Base-by-base conservation (phyloP, 2,329 filamentous ascomycete species). In the Aspergillus sp. region DNA sequence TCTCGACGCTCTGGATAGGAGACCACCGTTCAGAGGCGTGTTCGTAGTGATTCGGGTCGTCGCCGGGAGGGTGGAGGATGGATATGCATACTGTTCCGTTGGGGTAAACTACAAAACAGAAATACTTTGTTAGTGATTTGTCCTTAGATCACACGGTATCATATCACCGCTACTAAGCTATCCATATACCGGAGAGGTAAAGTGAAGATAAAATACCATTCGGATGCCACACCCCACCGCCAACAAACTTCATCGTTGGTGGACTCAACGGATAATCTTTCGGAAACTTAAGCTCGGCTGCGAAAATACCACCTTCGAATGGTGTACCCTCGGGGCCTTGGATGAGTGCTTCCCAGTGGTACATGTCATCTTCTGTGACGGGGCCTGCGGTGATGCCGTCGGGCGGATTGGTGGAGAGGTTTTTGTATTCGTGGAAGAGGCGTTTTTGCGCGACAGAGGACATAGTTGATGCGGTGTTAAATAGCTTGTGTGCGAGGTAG, bases 21-120 rank as follows among this genome's bases (percentile, higher is more conserved):
- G 86, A 91, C 91, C 91, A 97, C 54, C 91, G 84, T 75, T 97
- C 93, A 1, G 86, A 90, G 6, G 93, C 91, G 60, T 91, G 88
- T 71, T 97, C 91, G 78, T 97, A 97, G 75, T 95, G 90, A 74
- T 96, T 96, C 47, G 93, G 93, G 70, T 97, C 91, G 72, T 97
- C 91, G 61, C 93, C 91, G 2, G 91, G 91, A 3, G 91, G 86
- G 70, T 97, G 91, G 2, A 97, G 83, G 73, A 97, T 97, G n/a
- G 88, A 95, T 63, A 97, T 97, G 74, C 91, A 97, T 60, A 97
- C 93, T 15, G 91, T 81, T 54, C 91, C 91, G 66, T 86, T 91
- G 13, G 86, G 81, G 67, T 97, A 97, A 45, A 97, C 90, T 95
- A 56, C 37, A 30, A 4, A 17, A 25, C 20, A 19, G 17, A 19